Conservation (phyloP, 2,329 filamentous ascomycete genomes). For the Paecilomyces niveus region DNA sequence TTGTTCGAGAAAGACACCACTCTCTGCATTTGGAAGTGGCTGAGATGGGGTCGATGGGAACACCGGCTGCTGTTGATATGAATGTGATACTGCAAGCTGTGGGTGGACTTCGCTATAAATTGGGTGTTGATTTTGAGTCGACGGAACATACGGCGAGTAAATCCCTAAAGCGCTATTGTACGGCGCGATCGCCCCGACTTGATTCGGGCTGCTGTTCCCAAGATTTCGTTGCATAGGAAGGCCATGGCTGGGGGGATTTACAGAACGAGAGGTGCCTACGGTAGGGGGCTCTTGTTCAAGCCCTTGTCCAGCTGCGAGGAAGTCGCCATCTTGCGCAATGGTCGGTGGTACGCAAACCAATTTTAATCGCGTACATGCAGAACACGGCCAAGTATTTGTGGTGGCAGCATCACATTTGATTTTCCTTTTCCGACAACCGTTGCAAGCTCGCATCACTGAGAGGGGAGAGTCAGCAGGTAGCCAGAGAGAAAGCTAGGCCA, state of each 20-base stretch:
- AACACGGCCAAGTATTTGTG: slow-evolving; percentile 96
- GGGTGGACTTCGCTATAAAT: slow-evolving; percentile 26
- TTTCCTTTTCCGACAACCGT: slow-evolving; percentile 88
- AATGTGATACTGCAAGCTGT: slow-evolving; percentile 22
- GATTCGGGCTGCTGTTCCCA: slow-evolving; percentile 43
- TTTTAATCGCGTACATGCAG: slow-evolving; percentile 85
- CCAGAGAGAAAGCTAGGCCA: slow-evolving; percentile 6
- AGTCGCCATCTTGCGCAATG: slow-evolving; percentile 61
- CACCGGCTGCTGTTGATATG: slow-evolving; percentile 21
- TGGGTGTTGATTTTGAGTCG: slow-evolving; percentile 15
- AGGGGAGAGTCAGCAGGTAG: slow-evolving; percentile 3
- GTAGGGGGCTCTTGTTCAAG: slow-evolving; percentile 17
- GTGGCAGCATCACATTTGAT: slow-evolving; percentile 98
- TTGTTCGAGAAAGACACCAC: slow-evolving; percentile 50
- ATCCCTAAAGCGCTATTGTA: slow-evolving; percentile 40
- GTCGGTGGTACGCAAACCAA: slow-evolving; percentile 88
- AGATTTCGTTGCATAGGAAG: slow-evolving; percentile 45
- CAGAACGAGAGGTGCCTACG: slow-evolving; percentile 26
- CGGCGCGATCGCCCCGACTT: slow-evolving; percentile 32
- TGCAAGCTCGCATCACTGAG: slow-evolving; percentile 91
- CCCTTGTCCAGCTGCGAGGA: slow-evolving; percentile 18
- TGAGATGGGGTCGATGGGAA: slow-evolving; percentile 19
- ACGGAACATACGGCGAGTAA: slow-evolving; percentile 32
- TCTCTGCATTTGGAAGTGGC: slow-evolving; percentile 24
- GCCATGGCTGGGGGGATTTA: slow-evolving; percentile 46